These are phyloP conservation scores for Thielaviopsis populi DNA, from an alignment of 2,329 filamentous ascomycete genomes.

Conservation along the genomic window DNA sequence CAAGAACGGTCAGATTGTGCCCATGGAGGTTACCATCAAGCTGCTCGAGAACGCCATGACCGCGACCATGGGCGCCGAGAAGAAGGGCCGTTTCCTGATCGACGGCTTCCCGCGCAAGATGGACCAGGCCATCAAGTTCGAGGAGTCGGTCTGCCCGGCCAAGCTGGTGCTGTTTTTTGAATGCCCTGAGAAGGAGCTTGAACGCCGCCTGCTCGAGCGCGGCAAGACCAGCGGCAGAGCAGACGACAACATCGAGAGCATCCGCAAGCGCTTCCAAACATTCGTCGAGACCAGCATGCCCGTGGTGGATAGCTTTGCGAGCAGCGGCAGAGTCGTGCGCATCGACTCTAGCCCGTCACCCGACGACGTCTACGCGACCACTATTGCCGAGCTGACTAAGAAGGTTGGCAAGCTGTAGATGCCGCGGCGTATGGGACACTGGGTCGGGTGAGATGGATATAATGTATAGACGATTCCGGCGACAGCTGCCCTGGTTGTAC, in stretches of 20 bases:
- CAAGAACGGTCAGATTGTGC: slow-evolving; percentile 86
- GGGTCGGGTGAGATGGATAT: neutral
- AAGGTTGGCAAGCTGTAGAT: slow-evolving; percentile 28
- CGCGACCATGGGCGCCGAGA: slow-evolving; percentile 39
- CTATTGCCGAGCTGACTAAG: slow-evolving; percentile 34
- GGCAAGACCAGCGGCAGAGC: slow-evolving; percentile 83
- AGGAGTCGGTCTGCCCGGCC: slow-evolving; percentile 71
- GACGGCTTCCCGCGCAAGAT: slow-evolving; percentile 90
- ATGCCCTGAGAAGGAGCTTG: slow-evolving; percentile 80
- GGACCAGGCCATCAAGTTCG: slow-evolving; percentile 91
- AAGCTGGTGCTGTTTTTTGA: slow-evolving; percentile 87
- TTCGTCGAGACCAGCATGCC: slow-evolving; percentile 97
- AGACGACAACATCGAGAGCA: slow-evolving; percentile 91
- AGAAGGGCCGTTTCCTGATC: slow-evolving; percentile 58
- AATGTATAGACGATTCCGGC: neutral
- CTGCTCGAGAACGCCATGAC: slow-evolving; percentile 89
- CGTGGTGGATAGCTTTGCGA: slow-evolving; percentile 73
- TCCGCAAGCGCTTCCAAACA: slow-evolving; percentile 87
- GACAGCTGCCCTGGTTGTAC: neutral
- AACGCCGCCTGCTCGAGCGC: slow-evolving; percentile 65
- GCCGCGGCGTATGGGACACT: neutral
- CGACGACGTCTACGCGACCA: slow-evolving; percentile 43
- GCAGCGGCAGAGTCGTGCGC: slow-evolving; percentile 63
- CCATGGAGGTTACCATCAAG: slow-evolving; percentile 95
- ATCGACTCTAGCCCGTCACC: slow-evolving; percentile 56